Base-by-base conservation (phyloP, 202 grass and related monocot species). In the Setaria italica region DNA sequence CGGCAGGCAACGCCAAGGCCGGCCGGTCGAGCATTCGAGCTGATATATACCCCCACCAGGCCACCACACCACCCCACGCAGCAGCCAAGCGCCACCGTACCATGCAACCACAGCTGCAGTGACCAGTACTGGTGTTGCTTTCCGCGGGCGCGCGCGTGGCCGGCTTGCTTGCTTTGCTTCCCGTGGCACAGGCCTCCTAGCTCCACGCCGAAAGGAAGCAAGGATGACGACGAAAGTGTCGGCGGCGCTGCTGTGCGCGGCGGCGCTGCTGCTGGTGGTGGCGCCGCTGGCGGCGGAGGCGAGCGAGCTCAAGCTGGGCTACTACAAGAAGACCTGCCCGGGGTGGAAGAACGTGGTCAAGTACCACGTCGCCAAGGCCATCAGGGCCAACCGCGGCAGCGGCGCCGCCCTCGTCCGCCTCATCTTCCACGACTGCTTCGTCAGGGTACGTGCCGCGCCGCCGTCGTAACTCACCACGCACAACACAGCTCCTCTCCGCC, bases 371-470 rank as follows among this genome's bases (percentile, higher is more conserved):
- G 64, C 63, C 16, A 91, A 49, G 81, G 89, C 89, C 62, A 63
- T 91, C 89, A 41, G 42, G 37, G 89, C 70, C 20, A 47, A 87
- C 63, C 85, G 89, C 64, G 43, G 11, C 45, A 63, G 0, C 70
- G 89, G 89, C 85, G 89, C 89, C 70, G 89, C 77, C 0, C 85
- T 91, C 85, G 81, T 98, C 15, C 75, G 95, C 48, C 89, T 95
- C 87, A 86, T 91, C 81, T 98, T 95, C 80, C 92, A 95, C 51
- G 95, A 98, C 82, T 98, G 93, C 85, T 98, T 98, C 80, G 95
- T 98, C 68, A 87, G 87, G 89, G 95, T 89, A 93, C 29, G 8
- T 21, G 10, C 70, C 32, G 3, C 25, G 12, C 48, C 48, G 48
- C 48, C 48, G 48, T 50, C 48, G 9, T 47, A 47, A 2, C 11